These are phyloP conservation scores for Aspergillus nomiae DNA, from an alignment of 2,329 filamentous ascomycete species.

Conservation along the genomic window DNA sequence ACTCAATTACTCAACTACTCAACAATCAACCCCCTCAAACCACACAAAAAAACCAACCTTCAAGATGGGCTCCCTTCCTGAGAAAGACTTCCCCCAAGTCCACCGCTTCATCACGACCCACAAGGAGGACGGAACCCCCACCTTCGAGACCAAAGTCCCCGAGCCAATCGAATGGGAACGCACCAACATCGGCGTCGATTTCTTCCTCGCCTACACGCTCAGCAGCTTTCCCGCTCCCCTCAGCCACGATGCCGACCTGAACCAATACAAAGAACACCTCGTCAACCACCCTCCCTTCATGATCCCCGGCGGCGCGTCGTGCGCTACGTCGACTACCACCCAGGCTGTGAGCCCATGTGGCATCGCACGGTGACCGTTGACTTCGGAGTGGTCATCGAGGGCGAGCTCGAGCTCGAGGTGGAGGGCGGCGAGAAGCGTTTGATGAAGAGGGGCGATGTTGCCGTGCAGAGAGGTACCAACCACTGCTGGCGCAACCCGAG, in stretches of 20 bases:
- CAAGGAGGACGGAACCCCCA: background rate
- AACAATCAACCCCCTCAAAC: background rate
- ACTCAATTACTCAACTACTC: background rate
- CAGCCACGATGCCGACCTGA: background rate
- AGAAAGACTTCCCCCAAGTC: background rate
- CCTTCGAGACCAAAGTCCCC: background rate
- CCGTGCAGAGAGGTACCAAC: slow-evolving; percentile 51
- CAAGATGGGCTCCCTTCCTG: background rate
- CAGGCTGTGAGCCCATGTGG: background rate
- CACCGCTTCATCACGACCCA: background rate
- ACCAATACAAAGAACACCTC: background rate
- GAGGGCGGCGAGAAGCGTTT: slow-evolving; percentile 49
- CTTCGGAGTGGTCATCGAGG: slow-evolving; percentile 55
- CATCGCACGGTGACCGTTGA: slow-evolving; percentile 28
- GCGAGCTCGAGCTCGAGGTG: slow-evolving; percentile 50
- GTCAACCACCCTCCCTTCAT: background rate
- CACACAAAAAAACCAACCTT: background rate
- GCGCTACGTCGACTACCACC: background rate
- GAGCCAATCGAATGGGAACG: background rate
- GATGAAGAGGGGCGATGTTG: slow-evolving; percentile 53
- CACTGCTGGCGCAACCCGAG: slow-evolving; percentile 14
- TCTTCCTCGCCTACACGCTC: background rate
- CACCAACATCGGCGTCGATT: background rate
- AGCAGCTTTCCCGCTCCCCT: background rate
- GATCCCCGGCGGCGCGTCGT: background rate